Base-by-base conservation (phyloP, 306 rosid species). In the Phaseolus lunatus region DNA sequence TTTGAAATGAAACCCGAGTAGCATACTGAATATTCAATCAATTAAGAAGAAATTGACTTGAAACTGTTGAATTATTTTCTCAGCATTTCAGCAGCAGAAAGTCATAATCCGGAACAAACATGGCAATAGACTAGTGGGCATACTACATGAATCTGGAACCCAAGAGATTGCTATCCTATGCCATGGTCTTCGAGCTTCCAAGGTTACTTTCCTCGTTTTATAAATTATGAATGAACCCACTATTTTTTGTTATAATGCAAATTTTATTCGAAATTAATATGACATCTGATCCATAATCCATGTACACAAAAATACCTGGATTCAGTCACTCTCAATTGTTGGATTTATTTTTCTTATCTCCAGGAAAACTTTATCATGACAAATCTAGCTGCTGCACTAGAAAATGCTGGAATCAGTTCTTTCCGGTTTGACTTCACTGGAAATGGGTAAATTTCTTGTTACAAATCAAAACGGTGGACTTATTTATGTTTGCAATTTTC, bases 361-460 rank as follows among this genome's bases (percentile, higher is more conserved):
- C 82, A 93, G 97, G 95, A 88, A 75, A 12, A 80, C 72, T 67
- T 35, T 43, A 54, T 70, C 54, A 76, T 89, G 82, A 70, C 78
- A 53, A 86, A 87, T 73, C 84, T 91, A 41, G 91, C 94, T 52
- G 84, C 86, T 56, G 89, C 88, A 4, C 78, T 93, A 72, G 88
- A 85, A 59, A 82, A 83, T 16, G 90, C 78, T 49, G 88, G 88
- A 80, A 86, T 89, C 43, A 86, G 88, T 76, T 83, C 89, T 79
- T 89, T 89, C 78, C 91, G 90, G 41, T 91, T 91, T 35, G 97
- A 91, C 85, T 91, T 87, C 31, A 62, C 91, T 56, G 94, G 96
- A 80, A 91, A 91, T 76, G 97, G 97, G 97, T 88, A 85, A 78
- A 53, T 67, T 61, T 29, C 58, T 24, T 54, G 71, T 22, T 69